A percentile compares a stretch with the other conserved stretches of the same genome.
phyloP scores from a whole-genome alignment of 2,329 filamentous ascomycete species.

The Thermothelomyces thermophilus region DNA sequence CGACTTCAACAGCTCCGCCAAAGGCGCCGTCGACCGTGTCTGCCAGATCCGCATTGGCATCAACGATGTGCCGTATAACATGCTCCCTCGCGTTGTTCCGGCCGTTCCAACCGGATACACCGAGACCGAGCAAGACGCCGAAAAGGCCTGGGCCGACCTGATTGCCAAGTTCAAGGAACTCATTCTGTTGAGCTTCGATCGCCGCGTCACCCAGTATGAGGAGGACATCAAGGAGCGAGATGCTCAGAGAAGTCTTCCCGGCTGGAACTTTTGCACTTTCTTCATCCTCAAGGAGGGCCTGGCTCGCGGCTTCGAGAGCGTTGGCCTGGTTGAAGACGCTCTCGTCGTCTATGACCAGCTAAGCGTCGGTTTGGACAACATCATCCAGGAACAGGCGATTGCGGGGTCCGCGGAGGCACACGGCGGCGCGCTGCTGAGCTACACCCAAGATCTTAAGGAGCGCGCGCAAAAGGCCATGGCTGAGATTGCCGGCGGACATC shows the following conservation, averaged over 20 bases:
- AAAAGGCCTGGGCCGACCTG: constrained; percentile 76
- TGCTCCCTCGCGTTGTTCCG: constrained; percentile 55
- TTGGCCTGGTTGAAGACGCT: constrained; percentile 91
- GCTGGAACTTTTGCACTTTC: constrained; percentile 99
- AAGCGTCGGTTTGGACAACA: constrained; percentile 74
- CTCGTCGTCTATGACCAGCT: constrained; percentile 93
- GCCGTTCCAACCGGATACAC: constrained; percentile 57
- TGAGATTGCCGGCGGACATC: constrained; percentile 24
- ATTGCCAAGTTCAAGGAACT: constrained; percentile 79
- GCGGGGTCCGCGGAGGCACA: constrained; percentile 56
- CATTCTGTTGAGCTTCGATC: constrained; percentile 85
- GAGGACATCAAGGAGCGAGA: constrained; percentile 96
- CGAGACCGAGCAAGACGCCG: constrained; percentile 70
- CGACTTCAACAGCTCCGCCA: constrained; percentile 76
- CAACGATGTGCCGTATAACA: constrained; percentile 60
- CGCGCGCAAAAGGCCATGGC: constrained; percentile 48
- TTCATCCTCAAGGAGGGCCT: constrained; percentile 96
- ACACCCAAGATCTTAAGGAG: constrained; percentile 66
- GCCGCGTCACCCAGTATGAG: constrained; percentile 87
- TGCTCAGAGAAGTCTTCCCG: constrained; percentile 74
- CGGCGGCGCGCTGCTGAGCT: constrained; percentile 63
- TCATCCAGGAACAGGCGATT: constrained; percentile 66
- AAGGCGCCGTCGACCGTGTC: constrained; percentile 67
- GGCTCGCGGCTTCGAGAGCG: constrained; percentile 89
- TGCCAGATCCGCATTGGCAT: constrained; percentile 76